Base-by-base conservation (phyloP, 2,329 filamentous ascomycete species). In the Fusarium sp. region DNA sequence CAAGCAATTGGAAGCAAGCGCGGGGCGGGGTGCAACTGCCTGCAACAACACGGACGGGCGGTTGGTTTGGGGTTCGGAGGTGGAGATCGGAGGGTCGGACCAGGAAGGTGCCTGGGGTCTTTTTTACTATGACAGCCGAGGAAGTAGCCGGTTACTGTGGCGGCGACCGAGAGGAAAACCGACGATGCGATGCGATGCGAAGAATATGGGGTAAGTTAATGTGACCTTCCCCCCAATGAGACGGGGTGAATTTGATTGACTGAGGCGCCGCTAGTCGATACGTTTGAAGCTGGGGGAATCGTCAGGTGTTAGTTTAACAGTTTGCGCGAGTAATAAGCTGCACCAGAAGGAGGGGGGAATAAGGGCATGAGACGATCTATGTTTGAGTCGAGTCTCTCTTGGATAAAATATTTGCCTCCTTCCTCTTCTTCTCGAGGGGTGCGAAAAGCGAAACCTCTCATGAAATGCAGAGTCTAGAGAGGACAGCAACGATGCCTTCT, bases 121-220 rank as follows among this genome's bases (percentile, higher is more conserved):
- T 45, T 54, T 54, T 68, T 67, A 21, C 42, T 53, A 42, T 53
- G 30, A 59, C 62, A 72, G 69, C 73, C 73, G 73, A 75, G 73
- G 72, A 73, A 72, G 72, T 75, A 55, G 55, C 72, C 73, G 73
- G 73, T 58, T 69, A 55, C 49, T 58, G 34, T 61, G 65, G 72
- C 73, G 72, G 71, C 70, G 72, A 68, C 72, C 72, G 72, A 74
- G 72, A 68, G 66, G 63, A 69, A 73, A 64, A 72, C 70, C 70
- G 70, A 69, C 63, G 65, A 73, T 69, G 71, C 68, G 68, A 69
- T 69, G 69, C 59, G 63, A 65, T 53, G 54, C 41, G 59, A 50
- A 59, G 67, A 63, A 68, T 72, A 72, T 60, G 63, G 64, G 63
- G 72, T 69, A 61, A 56, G 48, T 66, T 25, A 50, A 61, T 60